These are phyloP conservation scores for Cicer bijugum DNA, from an alignment of 306 rosid species.

Conservation along the genomic window DNA sequence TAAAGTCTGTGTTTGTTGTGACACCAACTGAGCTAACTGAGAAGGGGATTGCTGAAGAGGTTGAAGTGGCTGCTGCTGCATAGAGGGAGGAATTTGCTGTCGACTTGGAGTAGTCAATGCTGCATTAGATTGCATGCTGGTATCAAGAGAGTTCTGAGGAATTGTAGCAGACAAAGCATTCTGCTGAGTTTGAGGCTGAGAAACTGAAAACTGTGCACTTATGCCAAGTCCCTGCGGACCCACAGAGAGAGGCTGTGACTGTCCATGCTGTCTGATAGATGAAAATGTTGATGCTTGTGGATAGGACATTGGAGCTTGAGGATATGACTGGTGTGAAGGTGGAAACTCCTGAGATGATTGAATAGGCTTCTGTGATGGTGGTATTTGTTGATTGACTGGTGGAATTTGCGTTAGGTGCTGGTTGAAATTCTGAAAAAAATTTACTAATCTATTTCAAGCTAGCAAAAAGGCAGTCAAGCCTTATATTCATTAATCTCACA, in stretches of 20 bases:
- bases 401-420: slow-evolving; percentile 62
- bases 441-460: slow-evolving; percentile 34
- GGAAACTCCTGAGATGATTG: slow-evolving; percentile 79
- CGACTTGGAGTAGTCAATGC: slow-evolving; percentile 51
- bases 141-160: slow-evolving; percentile 57
- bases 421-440: slow-evolving; percentile 67
- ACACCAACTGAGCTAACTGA: slow-evolving; percentile 87
- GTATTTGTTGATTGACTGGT: slow-evolving; percentile 61
- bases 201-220: slow-evolving; percentile 58
- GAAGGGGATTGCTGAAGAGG: slow-evolving; percentile 78
- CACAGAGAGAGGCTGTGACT: slow-evolving; percentile 64
- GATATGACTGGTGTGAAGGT: slow-evolving; percentile 59
- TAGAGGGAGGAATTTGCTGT: slow-evolving; percentile 58
- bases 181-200: slow-evolving; percentile 72
- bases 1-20: slow-evolving; percentile 86
- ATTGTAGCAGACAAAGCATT: slow-evolving; percentile 54
- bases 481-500: slow-evolving; percentile 36
- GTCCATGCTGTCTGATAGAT: slow-evolving; percentile 65
- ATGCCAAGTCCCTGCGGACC: slow-evolving; percentile 62
- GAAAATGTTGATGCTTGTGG: slow-evolving; percentile 56
- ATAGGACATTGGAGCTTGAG: slow-evolving; percentile 62
- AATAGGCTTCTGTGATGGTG: slow-evolving; percentile 66
- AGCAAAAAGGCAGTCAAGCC: slow-evolving; percentile 34
- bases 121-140: slow-evolving; percentile 54
- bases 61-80: slow-evolving; percentile 60